A percentile compares a stretch with the other conserved stretches of the same genome.
phyloP scores from a whole-genome alignment of 805 yeast species.

The Pichia scutulata region DNA sequence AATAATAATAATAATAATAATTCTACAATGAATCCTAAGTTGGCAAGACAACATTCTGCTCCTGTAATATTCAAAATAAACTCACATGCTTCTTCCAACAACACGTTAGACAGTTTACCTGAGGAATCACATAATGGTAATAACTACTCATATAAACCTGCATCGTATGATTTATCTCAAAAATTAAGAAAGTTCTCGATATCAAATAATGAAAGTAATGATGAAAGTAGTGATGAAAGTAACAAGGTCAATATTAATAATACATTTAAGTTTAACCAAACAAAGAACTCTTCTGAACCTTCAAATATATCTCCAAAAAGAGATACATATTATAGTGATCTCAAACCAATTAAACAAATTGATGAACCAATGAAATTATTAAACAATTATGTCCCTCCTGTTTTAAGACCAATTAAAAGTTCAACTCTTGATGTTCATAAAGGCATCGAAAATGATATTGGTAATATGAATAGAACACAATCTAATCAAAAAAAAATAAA shows the following conservation, averaged over 20 bases:
- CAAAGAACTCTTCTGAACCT: constrained; percentile 7
- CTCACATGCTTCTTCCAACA: constrained; percentile 10
- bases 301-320: constrained; percentile 11
- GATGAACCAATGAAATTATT: constrained; percentile 41
- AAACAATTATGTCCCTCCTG: constrained; percentile 41
- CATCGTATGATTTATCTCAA: constrained; percentile 37
- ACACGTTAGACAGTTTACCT: constrained; percentile 16
- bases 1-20: no score
- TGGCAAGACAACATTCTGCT: constrained; percentile 5
- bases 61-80: constrained; percentile 6
- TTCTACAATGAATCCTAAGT: neutral
- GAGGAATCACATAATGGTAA: constrained; percentile 12
- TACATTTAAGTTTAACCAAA: neutral
- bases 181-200: constrained; percentile 29
- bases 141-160: constrained; percentile 32
- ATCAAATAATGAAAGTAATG: constrained; percentile 13
- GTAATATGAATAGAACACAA: neutral
- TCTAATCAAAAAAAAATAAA: neutral
- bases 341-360: constrained; percentile 30
- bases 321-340: neutral
- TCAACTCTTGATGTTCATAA: constrained; percentile 1
- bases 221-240: constrained; percentile 1
- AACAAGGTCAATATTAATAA: neutral
- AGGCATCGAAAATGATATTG: neutral
- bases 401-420: constrained; percentile 33